Conservation (phyloP, 257 asterid species). For the Ehretia macrophylla region DNA sequence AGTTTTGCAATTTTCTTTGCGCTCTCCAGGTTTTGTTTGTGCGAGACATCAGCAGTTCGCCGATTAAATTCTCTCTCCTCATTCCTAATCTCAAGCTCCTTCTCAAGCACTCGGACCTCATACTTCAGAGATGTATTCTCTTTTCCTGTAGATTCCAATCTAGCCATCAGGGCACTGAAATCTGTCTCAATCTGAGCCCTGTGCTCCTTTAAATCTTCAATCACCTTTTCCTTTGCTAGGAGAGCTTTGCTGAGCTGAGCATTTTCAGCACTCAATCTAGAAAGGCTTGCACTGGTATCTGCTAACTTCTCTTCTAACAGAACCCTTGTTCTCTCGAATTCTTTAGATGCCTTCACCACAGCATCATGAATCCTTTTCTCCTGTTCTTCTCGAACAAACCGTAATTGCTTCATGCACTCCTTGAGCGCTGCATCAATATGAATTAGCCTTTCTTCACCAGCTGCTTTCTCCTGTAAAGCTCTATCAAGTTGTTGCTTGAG, state of each 20-base stretch:
- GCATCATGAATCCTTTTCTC: conserved; percentile 58
- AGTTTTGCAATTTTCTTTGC: conserved; percentile 49
- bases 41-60: conserved; percentile 57
- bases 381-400: conserved; percentile 59
- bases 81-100: conserved; percentile 75
- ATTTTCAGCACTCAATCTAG: conserved; percentile 52
- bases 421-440: conserved; percentile 73
- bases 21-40: conserved; percentile 58
- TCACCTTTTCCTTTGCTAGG: conserved; percentile 50
- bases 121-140: conserved; percentile 69
- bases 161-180: conserved; percentile 33
- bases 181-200: conserved; percentile 46
- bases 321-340: conserved; percentile 38
- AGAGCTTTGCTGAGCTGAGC: conserved; percentile 48
- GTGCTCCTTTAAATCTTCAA: conserved; percentile 43
- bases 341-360: conserved; percentile 44
- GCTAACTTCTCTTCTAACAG: conserved; percentile 41
- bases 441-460: conserved; percentile 48
- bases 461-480: conserved; percentile 45
- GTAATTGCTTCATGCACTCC: conserved; percentile 78
- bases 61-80: conserved; percentile 78
- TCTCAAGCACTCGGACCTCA: conserved; percentile 66
- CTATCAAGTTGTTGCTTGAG: conserved; percentile 60
- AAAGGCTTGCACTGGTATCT: conserved; percentile 39
- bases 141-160: conserved; percentile 61